Evolutionary conservation across 768 basidiomycete genomes (phyloP).

Genomic region (Gloeopeniophorella convolvens): DNA sequence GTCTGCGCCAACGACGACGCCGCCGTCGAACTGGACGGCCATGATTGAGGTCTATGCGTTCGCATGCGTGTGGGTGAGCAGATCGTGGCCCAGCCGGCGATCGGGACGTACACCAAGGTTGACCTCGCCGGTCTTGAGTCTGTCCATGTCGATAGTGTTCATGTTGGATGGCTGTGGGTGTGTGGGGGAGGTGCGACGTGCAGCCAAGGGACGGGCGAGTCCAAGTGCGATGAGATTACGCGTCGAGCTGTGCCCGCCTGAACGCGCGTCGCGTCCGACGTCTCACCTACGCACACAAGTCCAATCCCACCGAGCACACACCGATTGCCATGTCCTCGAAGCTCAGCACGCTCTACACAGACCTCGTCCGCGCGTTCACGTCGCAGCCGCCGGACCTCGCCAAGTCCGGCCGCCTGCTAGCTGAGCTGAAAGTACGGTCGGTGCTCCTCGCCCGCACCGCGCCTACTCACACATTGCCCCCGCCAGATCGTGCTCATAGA

Average conservation of each 20-base stretch:
- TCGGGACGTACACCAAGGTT: conserved; percentile 79
- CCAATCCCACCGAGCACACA: not conserved
- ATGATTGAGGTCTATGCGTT: conserved; percentile 89
- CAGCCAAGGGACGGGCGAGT: conserved; percentile 14
- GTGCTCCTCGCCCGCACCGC: not conserved
- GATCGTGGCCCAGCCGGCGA: not conserved
- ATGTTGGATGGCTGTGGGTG: conserved; percentile 30
- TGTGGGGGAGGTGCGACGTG: conserved; percentile 25
- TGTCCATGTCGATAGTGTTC: conserved; percentile 68
- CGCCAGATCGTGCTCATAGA: conserved; percentile 69
- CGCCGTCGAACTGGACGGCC: conserved; percentile 94
- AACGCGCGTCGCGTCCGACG: conserved; percentile 17
- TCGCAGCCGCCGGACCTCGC: conserved; percentile 61
- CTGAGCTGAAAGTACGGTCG: conserved; percentile 64
- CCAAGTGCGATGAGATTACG: conserved; percentile 28
- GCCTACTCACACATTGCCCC: not conserved
- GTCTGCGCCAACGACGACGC: conserved; percentile 96
- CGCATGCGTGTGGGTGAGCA: not conserved
- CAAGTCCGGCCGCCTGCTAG: conserved; percentile 54
- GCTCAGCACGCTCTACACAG: conserved; percentile 55
- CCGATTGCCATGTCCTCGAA: conserved; percentile 42
- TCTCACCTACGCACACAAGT: not conserved
- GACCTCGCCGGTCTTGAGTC: conserved; percentile 91
- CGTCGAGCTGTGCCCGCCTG: conserved; percentile 33
- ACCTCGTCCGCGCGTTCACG: conserved; percentile 61